Base-by-base conservation (phyloP, 768 basidiomycete genomes). In the Galerina marginata region DNA sequence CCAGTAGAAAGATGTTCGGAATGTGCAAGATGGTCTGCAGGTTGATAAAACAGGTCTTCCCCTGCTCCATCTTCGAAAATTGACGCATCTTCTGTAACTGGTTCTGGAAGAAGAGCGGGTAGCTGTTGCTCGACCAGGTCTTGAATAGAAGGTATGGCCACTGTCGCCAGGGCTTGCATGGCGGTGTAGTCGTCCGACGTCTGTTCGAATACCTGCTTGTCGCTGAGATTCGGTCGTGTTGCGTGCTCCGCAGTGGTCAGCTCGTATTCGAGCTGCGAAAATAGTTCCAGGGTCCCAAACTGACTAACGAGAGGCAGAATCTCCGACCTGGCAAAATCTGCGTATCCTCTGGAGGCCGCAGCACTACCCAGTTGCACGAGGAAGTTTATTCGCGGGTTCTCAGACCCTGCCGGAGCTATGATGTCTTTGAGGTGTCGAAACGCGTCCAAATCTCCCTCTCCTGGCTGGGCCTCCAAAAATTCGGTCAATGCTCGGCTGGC, bases 281-380 rank as follows among this genome's bases (percentile, higher is more conserved):
- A 48, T 9, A 56, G 58, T 20, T 54, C 56, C 6, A 46, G 15
- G 33, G 53, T 60, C 20, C 58, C 63, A 36, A 64, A 54, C 2
- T 49, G 39, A 25, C 55, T 52, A 23, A 74, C 57, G 10, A 71
- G 26, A 9, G 77, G 75, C 9, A 72, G 37, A 52, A 77, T 59
- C 20, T 62, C 53, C 14, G 53, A 45, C 33, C 47, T 56, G 29
- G 57, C 53, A 42, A 59, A 65, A 2, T 47, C 20, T 1, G 23
- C 29, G 10, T 81, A 81, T 0, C 87, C 87, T 63, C 83, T 86
- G 15, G 74, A 70, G 3, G 80, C 80, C n/a, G 77, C 73, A 4
- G 78, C 69, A 45, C 78, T 55, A 16, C 78, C 83, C 50, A 86
- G 82, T 12, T 69, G 74, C 56, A 77, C 65, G 14, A 83, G 60